These are phyloP conservation scores for Eimeria maxima DNA, from an alignment of 169 alveolate species.

Conservation along the genomic window DNA sequence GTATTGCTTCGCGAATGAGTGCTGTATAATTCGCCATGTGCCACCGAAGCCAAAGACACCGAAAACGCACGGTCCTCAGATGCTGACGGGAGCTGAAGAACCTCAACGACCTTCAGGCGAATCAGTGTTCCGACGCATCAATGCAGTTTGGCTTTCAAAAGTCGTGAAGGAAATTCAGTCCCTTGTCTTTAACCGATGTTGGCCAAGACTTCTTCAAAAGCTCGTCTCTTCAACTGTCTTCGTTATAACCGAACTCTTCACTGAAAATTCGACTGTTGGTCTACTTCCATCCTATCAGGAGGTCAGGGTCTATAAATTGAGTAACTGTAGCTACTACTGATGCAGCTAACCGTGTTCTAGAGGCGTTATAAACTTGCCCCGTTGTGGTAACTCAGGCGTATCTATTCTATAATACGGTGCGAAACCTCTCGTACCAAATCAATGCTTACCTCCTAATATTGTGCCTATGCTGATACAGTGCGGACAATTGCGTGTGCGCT, in stretches of 20 bases:
- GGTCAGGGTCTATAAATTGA: slow-evolving; percentile 16
- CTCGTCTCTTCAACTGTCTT: slow-evolving; percentile 72
- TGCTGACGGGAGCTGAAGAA: slow-evolving; percentile 24
- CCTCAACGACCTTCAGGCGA: slow-evolving; percentile 55
- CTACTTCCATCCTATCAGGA: slow-evolving; percentile 75
- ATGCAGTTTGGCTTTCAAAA: slow-evolving; percentile 80
- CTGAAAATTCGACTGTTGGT: slow-evolving; percentile 71
- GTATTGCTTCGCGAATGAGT: slow-evolving; percentile 71
- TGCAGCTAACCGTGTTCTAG: not conserved
- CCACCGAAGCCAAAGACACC: slow-evolving; percentile 51
- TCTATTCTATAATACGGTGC: not conserved
- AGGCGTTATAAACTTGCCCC: not conserved
- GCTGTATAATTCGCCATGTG: slow-evolving; percentile 70
- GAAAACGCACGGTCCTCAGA: not conserved
- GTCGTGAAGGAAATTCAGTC: slow-evolving; percentile 82
- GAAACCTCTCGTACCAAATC: not conserved
- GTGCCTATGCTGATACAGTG: not conserved
- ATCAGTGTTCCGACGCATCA: slow-evolving; percentile 70
- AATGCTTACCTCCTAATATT: not conserved
- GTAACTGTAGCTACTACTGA: not conserved
- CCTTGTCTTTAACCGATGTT: slow-evolving; percentile 74
- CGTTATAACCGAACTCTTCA: slow-evolving; percentile 70
- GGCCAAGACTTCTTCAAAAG: slow-evolving; percentile 80
- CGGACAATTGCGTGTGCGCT: slow-evolving; percentile 7
- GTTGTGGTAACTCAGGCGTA: not conserved